Conservation (phyloP, 768 basidiomycete genomes). For the Naematelia encephala region DNA sequence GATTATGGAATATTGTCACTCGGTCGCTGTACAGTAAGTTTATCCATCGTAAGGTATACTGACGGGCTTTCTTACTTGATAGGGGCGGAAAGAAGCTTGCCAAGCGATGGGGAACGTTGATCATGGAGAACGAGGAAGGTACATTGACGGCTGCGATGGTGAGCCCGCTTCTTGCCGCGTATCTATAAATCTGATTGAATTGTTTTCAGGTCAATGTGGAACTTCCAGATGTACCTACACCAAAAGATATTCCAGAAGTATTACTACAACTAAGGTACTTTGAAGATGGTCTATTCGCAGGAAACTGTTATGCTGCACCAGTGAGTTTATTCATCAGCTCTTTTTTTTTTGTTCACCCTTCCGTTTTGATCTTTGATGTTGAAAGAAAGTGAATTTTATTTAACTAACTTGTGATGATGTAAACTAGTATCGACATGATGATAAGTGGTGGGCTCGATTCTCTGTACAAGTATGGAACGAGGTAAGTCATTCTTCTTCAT, state of each 20-base stretch:
- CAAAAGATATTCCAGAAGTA: constrained; percentile 16
- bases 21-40: constrained; percentile 58
- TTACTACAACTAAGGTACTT: constrained; percentile 26
- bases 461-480: constrained; percentile 47
- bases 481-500: constrained; percentile 18
- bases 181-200: neutral
- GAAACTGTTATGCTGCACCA: constrained; percentile 29
- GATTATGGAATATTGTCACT: constrained; percentile 69
- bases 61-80: neutral
- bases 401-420: constrained; percentile 1
- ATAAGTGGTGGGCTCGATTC: constrained; percentile 41
- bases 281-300: constrained; percentile 34
- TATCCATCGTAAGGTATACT: neutral
- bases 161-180: constrained; percentile 11
- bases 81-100: constrained; percentile 63
- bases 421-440: constrained; percentile 32
- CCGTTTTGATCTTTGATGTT: too few species aligned
- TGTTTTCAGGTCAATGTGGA: constrained; percentile 37
- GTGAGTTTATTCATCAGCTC: constrained; percentile 18
- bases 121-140: constrained; percentile 60
- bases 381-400: too few species aligned
- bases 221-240: constrained; percentile 25
- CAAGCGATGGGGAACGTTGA: constrained; percentile 60
- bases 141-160: constrained; percentile 73
- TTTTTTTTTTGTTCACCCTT: too few species aligned